Percentiles rank a stretch among this genome's conserved stretches.
phyloP scores from a whole-genome alignment of 2,329 filamentous ascomycete genomes.

The Trichoderma sp. region DNA sequence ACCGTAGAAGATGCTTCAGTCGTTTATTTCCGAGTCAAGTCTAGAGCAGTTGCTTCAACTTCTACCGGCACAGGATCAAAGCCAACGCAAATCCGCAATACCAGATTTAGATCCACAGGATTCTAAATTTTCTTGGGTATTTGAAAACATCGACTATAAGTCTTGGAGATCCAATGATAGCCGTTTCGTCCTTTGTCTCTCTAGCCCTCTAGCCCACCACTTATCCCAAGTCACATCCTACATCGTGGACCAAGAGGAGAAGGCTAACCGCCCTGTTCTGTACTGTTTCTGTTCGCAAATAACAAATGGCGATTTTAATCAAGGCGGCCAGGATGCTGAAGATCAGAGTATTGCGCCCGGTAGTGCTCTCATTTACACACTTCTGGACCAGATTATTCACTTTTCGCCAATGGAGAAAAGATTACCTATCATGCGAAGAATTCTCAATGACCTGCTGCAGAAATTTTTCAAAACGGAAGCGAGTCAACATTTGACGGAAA shows the following conservation, averaged over 20 bases:
- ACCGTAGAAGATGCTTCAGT: not conserved
- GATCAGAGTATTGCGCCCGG: accelerated
- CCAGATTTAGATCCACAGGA: not conserved
- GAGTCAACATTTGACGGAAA: too few relatives aligned
- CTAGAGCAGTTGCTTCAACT: not conserved
- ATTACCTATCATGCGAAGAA: not conserved
- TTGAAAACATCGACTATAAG: not conserved
- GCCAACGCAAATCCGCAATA: too few relatives aligned
- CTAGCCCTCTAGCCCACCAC: not conserved
- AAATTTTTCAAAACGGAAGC: accelerated
- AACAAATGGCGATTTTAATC: not conserved
- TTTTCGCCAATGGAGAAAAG: not conserved
- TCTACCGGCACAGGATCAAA: not conserved
- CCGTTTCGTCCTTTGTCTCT: not conserved
- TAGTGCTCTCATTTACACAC: not conserved
- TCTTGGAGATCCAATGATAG: not conserved
- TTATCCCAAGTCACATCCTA: not conserved
- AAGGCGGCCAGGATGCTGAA: not conserved
- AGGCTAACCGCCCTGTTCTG: not conserved
- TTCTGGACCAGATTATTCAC: not conserved
- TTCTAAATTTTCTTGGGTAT: not conserved
- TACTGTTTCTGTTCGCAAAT: not conserved
- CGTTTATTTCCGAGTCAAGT: not conserved
- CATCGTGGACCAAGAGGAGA: not conserved
- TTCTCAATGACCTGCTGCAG: not conserved